These are phyloP conservation scores for Zymoseptoria passerinii DNA, from an alignment of 2,329 filamentous ascomycete species.

Conservation along the genomic window DNA sequence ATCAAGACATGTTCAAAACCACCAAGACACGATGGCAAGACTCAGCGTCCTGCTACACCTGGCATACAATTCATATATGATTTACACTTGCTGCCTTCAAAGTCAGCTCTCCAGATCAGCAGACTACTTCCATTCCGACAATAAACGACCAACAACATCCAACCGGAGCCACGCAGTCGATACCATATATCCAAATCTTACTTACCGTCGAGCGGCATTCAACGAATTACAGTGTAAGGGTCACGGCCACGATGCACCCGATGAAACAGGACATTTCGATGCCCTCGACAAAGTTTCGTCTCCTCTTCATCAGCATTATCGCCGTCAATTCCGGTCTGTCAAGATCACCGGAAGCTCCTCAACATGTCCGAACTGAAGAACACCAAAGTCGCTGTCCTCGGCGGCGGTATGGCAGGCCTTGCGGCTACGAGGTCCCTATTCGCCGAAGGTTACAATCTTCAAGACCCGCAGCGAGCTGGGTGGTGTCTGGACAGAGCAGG, in stretches of 20 bases:
- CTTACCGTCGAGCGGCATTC: too few relatives aligned
- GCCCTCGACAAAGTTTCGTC: too few relatives aligned
- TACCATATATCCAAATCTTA: too few relatives aligned
- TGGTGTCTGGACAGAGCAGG: slow-evolving; percentile 7
- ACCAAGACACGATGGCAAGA: too few relatives aligned
- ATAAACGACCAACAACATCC: not conserved
- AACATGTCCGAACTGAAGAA: not conserved
- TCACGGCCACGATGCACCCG: too few relatives aligned
- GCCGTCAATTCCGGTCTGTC: too few relatives aligned
- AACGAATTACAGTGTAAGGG: too few relatives aligned
- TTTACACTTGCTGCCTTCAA: not conserved
- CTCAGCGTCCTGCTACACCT: too few relatives aligned
- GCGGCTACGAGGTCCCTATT: slow-evolving; percentile 9
- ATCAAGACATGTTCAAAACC: not conserved
- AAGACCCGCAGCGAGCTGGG: slow-evolving; percentile 7
- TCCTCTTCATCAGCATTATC: too few relatives aligned
- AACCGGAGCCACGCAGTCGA: not conserved
- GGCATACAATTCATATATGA: not conserved
- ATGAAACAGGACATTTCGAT: too few relatives aligned
- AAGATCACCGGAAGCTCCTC: too few relatives aligned
- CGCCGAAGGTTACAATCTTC: slow-evolving; percentile 9
- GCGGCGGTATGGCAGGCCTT: slow-evolving; percentile 10
- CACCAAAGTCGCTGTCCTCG: slow-evolving; percentile 5
- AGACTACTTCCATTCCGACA: not conserved
- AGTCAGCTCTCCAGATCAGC: not conserved